Evolutionary conservation across 2,329 filamentous ascomycete genomes (phyloP), one percentile per base, ranked within the genome.

Genomic region (Bisporella sp.): DNA sequence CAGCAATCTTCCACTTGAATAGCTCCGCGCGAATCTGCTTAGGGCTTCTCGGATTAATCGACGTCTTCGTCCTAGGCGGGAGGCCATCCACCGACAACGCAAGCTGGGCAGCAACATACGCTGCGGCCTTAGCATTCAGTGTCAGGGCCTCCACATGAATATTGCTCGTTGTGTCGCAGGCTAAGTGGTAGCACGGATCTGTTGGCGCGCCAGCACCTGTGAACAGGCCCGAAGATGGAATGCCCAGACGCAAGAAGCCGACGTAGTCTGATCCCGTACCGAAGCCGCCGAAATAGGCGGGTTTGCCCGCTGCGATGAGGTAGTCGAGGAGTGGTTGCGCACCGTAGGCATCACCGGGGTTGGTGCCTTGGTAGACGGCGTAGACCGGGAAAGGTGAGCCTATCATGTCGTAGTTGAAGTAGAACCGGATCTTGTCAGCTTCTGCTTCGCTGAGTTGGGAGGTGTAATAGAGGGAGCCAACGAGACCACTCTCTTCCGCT

Each of bases 341-440:
- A 4, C 35, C 35, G 4, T 9, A 8, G 35, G 8, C 40, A 12
- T 45, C 49, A 4, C 72, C 68, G 45, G 68, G 71, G 48, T 76
- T 77, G 58, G 79, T 76, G 49, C 77, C 77, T 54, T 84, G 78
- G 53, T 68, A 69, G 58, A 79, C 71, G 49, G 70, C 69, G 54
- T 71, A 72, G 5, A 73, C 72, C 56, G 75, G 81, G 68, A 82
- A 82, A 8, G 45, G 45, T 4, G 45, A 51, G 2, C 76, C 76
- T 61, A 81, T 77, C 80, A 83, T 83, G 65, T 83, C 80, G 55
- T 80, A 82, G 64, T 83, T 79, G 51, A 83, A 71, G 62, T 81
- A 79, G 1, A 82, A 71, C 3, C 73, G 70, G 55, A 84, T 76
- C 64, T 80, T 80, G 41, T 70, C 68, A 28, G 74, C 71, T 54